Conservation (phyloP, 1,284 basidiomycete species). For the Bondarzewia mesenterica region DNA sequence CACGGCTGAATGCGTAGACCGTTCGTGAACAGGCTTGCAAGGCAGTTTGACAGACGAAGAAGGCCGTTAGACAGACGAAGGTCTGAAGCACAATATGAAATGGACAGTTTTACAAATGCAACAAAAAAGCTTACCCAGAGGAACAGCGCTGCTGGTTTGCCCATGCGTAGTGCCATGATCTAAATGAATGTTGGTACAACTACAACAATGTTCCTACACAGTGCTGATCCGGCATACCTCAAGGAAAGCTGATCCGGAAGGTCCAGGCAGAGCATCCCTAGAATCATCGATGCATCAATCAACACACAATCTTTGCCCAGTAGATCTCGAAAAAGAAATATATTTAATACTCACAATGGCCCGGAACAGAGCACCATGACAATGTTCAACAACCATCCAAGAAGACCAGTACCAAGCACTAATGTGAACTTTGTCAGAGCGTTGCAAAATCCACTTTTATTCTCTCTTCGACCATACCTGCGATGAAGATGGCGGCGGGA, state of each 20-base stretch:
- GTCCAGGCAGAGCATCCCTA: slow-evolving; percentile 55
- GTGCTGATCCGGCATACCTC: slow-evolving; percentile 32
- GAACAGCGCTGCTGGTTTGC: slow-evolving; percentile 60
- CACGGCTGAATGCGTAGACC: slow-evolving; percentile 86
- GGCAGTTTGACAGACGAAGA: slow-evolving; percentile 76
- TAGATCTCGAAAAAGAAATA: neutral
- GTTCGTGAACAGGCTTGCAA: slow-evolving; percentile 85
- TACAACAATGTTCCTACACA: neutral
- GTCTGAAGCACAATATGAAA: slow-evolving; percentile 25
- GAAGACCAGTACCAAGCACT: slow-evolving; percentile 77
- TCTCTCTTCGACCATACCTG: slow-evolving; percentile 35
- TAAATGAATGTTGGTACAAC: slow-evolving; percentile 17
- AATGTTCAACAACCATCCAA: slow-evolving; percentile 83
- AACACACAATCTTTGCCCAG: no score
- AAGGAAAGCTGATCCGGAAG: slow-evolving; percentile 64
- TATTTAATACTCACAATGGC: slow-evolving; percentile 36
- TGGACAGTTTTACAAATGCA: neutral
- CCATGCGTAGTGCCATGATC: slow-evolving; percentile 73
- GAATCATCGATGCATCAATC: neutral
- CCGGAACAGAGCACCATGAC: slow-evolving; percentile 80
- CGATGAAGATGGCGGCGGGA: slow-evolving; percentile 78
- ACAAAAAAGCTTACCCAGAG: slow-evolving; percentile 50
- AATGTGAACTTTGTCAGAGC: neutral
- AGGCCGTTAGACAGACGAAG: slow-evolving; percentile 74
- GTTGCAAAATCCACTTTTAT: neutral